phyloP scores from a whole-genome alignment of 768 basidiomycete species.

The Russula olivacea region DNA sequence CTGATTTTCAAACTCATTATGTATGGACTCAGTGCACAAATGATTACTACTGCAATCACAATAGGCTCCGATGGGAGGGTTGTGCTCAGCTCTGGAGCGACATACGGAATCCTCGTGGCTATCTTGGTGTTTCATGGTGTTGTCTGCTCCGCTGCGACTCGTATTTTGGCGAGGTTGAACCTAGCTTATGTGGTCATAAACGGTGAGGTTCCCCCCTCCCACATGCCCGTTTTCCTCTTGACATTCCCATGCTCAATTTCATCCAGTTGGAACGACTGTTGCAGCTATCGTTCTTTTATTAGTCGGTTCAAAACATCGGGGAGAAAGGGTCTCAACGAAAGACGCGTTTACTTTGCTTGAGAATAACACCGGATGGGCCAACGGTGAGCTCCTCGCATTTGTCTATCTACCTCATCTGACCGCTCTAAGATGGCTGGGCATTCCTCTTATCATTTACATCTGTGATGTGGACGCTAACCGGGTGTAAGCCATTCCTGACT shows the following conservation, averaged over 20 bases:
- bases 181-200: constrained; percentile 64
- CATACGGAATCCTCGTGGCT: constrained; percentile 59
- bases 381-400: constrained; percentile 38
- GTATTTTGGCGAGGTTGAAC: constrained; percentile 60
- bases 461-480: constrained; percentile 76
- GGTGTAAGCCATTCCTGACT: constrained; percentile 43
- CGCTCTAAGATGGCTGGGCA: constrained; percentile 57
- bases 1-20: neutral
- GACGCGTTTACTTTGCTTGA: constrained; percentile 67
- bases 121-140: constrained; percentile 63
- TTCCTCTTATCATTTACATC: constrained; percentile 67
- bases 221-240: neutral
- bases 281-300: constrained; percentile 57
- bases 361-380: constrained; percentile 64
- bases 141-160: constrained; percentile 66
- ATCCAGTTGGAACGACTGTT: constrained; percentile 55
- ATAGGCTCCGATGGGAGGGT: constrained; percentile 51
- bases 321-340: constrained; percentile 51
- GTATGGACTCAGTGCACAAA: constrained; percentile 48
- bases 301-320: constrained; percentile 44
- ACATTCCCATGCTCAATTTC: neutral
- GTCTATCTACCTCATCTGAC: neutral
- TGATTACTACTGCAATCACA: constrained; percentile 67
- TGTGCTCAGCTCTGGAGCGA: constrained; percentile 51
- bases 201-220: constrained; percentile 34